Percentiles rank a stretch among this genome's conserved stretches.
Conservation (phyloP, 108 stramenopile species). For the Pseudonitzschia delicatissima region DNA sequence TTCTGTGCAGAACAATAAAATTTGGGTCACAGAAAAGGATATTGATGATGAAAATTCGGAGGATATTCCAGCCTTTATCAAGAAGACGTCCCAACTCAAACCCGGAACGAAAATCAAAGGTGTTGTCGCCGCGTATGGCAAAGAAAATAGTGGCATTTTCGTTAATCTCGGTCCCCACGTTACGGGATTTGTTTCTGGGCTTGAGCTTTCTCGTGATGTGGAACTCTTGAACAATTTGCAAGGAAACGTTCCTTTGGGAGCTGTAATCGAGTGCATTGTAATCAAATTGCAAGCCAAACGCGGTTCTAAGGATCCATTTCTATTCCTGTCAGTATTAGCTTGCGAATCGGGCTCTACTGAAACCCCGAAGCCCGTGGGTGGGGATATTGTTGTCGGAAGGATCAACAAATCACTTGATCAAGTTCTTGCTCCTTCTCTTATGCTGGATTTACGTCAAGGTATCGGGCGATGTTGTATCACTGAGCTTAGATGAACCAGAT, state of each 20-base stretch:
- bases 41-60: constrained; percentile 1
- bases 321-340: constrained; percentile 45
- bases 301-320: constrained; percentile 10
- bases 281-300: constrained; percentile 33
- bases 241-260: constrained; percentile 50
- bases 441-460: constrained; percentile 75
- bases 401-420: constrained; percentile 44
- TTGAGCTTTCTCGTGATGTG: constrained; percentile 60
- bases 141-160: constrained; percentile 56
- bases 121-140: constrained; percentile 46
- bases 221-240: constrained; percentile 62
- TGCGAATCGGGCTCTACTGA: constrained; percentile 25
- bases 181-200: constrained; percentile 63
- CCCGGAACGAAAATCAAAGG: constrained; percentile 53
- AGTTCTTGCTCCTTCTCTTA: constrained; percentile 65
- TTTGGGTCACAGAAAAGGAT: constrained; percentile 23
- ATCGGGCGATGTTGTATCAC: constrained; percentile 82
- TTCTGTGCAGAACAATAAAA: constrained; percentile 12
- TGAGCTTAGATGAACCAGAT: constrained; percentile 69
- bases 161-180: constrained; percentile 65
- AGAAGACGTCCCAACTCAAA: constrained; percentile 42
- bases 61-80: constrained; percentile 35
- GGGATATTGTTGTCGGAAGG: constrained; percentile 65
- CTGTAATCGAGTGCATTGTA: constrained; percentile 52
- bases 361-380: constrained; percentile 34